Evolutionary conservation across 2,329 filamentous ascomycete species (phyloP), one percentile per base, ranked within the genome.

Genomic region (Tolypocladium cylindrosporum): DNA sequence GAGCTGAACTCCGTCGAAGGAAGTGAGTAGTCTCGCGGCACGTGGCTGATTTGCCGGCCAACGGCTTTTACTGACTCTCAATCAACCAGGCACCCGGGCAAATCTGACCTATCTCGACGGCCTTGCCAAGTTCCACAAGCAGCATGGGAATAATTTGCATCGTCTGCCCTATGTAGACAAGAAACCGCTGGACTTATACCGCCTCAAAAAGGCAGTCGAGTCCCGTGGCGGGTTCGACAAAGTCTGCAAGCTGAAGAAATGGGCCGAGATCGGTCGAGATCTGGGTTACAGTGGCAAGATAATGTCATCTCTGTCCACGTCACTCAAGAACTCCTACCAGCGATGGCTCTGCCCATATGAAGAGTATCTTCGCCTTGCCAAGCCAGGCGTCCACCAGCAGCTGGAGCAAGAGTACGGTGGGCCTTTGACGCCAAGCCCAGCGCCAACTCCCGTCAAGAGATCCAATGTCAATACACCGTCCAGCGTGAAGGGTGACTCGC

Each of bases 241-340:
- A 68, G 94, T 99, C 51, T 99, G 94, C 80, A 97, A 96, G 74
- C 82, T 88, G 58, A 99, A 99, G 76, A 97, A 97, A 76, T 99
- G 94, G 94, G 94, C 94, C 19, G 94, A 99, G 72, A 97, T 99
- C 65, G 94, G 94, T 40, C 86, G 94, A 67, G 94, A 97, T 70
- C 77, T 99, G 54, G 94, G 94, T 57, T 99, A 99, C 74, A 97
- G 93, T 69, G 94, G 94, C 69, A 99, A 99, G 77, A 99, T 99
- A 62, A 99, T 99, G 94, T 97, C 93, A 2, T 97, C 94, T 10
- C 77, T 99, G 53, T 99, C 94, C 7, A 99, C 94, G 0, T 97
- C 94, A 6, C 81, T 99, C 48, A 99, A 97, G 72, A 99, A 99
- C 72, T 97, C 94, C 0, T 99, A 95, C 67, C 91, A 96, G 71